phyloP scores from a whole-genome alignment of 768 basidiomycete genomes.

The Dendrothele bispora region DNA sequence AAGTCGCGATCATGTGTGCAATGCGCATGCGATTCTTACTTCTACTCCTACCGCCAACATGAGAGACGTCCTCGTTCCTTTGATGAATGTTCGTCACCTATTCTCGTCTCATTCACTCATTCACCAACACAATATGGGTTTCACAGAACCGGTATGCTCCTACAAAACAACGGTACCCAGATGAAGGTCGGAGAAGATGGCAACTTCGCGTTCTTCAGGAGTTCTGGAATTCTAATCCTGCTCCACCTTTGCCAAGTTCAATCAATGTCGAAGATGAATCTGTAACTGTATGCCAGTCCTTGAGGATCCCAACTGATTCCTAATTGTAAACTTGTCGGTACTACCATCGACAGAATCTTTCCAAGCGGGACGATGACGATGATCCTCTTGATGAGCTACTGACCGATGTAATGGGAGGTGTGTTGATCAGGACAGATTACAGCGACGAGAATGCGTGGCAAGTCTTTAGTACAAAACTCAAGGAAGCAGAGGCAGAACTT shows the following conservation, averaged over 20 bases:
- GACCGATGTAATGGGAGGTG: conserved; percentile 50
- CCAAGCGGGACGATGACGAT: conserved; percentile 35
- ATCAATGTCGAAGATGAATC: neutral
- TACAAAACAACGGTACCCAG: conserved; percentile 44
- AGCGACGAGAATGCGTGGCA: conserved; percentile 68
- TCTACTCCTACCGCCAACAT: too few relatives aligned
- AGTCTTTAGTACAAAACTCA: conserved; percentile 48
- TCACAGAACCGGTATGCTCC: conserved; percentile 37
- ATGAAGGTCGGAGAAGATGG: conserved; percentile 59
- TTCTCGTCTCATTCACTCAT: too few relatives aligned
- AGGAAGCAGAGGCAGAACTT: conserved; percentile 59
- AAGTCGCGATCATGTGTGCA: too few relatives aligned
- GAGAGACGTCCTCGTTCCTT: too few relatives aligned
- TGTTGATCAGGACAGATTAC: conserved; percentile 76
- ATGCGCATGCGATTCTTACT: too few relatives aligned
- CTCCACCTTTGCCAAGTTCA: conserved; percentile 5
- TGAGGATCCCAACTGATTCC: neutral
- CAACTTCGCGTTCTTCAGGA: conserved; percentile 49
- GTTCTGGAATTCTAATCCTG: conserved; percentile 40
- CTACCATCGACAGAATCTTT: conserved; percentile 13
- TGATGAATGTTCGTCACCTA: too few relatives aligned
- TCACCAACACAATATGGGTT: too few relatives aligned
- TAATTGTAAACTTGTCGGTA: neutral
- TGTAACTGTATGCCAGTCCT: neutral
- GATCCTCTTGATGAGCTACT: conserved; percentile 56